These are phyloP conservation scores for Cucurbita pepo DNA, from an alignment of 306 rosid species.

Conservation along the genomic window DNA sequence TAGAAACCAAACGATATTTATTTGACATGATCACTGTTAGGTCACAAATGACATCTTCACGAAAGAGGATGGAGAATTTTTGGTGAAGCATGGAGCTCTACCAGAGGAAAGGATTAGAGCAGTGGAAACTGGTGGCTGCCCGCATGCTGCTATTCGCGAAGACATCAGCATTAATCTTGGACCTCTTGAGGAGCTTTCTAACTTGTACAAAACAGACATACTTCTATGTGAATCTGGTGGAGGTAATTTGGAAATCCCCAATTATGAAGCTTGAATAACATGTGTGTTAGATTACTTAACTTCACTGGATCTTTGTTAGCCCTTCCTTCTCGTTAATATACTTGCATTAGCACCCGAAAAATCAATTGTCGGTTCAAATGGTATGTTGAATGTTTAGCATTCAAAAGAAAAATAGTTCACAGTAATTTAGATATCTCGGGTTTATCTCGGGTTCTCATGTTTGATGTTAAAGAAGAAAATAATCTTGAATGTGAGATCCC, in stretches of 20 bases:
- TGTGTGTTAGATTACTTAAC: not conserved
- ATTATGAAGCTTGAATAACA: not conserved
- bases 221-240: slow-evolving; percentile 99
- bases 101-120: slow-evolving; percentile 93
- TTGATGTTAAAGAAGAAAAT: not conserved
- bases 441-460: not conserved
- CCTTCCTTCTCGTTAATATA: not conserved
- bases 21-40: slow-evolving; percentile 15
- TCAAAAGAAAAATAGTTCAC: not conserved
- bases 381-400: not conserved
- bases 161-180: slow-evolving; percentile 98
- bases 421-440: not conserved
- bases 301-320: not conserved
- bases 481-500: not conserved
- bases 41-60: slow-evolving; percentile 98
- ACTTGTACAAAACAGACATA: slow-evolving; percentile 55
- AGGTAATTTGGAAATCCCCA: slow-evolving; percentile 25
- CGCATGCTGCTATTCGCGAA: slow-evolving; percentile 90
- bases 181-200: slow-evolving; percentile 86
- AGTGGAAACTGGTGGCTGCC: slow-evolving; percentile 95
- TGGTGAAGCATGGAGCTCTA: slow-evolving; percentile 85
- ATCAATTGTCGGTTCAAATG: not conserved
- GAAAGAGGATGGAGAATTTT: slow-evolving; percentile 90
- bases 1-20: not conserved
- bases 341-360: not conserved